Percentiles rank a stretch among this genome's conserved stretches.
Evolutionary conservation across 1,284 basidiomycete species (phyloP).

Genomic region (Acaromyces ingoldii): DNA sequence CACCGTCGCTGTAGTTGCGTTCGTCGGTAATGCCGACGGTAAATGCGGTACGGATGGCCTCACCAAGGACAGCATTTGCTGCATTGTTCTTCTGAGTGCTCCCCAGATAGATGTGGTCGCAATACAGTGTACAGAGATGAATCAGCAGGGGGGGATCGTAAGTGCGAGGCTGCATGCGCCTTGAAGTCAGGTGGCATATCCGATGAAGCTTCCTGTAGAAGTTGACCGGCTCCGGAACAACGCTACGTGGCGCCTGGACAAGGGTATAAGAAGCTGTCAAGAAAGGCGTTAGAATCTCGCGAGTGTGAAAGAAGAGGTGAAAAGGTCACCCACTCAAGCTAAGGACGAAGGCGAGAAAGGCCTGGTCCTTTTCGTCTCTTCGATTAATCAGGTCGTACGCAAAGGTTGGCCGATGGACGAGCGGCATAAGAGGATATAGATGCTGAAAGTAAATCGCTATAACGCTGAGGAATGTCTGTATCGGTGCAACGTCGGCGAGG

Average conservation of each 20-base stretch:
- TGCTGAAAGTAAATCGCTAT: constrained; percentile 32
- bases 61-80: constrained; percentile 31
- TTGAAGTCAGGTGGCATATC: constrained; percentile 30
- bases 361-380: constrained; percentile 25
- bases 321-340: no score
- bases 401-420: constrained; percentile 28
- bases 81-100: constrained; percentile 23
- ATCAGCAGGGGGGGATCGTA: constrained; percentile 29
- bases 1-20: no score
- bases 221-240: constrained; percentile 15
- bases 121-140: constrained; percentile 33
- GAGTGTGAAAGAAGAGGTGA: no score
- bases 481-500: constrained; percentile 31
- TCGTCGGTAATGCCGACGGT: constrained; percentile 27
- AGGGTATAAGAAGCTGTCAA: constrained; percentile 32
- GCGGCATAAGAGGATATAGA: constrained; percentile 30
- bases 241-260: constrained; percentile 28
- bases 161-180: constrained; percentile 23
- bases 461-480: constrained; percentile 29
- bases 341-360: constrained; percentile 30
- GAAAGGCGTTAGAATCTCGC: no score
- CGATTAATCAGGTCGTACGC: constrained; percentile 28
- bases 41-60: constrained; percentile 25
- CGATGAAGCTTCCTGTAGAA: constrained; percentile 30
- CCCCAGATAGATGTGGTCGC: constrained; percentile 39